phyloP scores from a whole-genome alignment of 1,284 basidiomycete species.

The Singerocomus rubriflavus region DNA sequence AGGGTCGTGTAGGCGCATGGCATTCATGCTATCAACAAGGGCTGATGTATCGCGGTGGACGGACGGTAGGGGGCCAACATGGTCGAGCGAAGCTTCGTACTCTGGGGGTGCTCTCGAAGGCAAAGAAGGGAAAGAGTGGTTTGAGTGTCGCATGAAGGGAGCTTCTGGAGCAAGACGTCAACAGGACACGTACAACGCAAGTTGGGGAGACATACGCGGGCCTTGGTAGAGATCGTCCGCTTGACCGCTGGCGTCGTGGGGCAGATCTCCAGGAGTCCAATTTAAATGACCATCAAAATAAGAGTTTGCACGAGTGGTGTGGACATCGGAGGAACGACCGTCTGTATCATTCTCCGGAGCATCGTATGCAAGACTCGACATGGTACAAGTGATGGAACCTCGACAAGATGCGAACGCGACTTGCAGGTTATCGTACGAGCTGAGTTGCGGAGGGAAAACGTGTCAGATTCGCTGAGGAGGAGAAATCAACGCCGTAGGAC shows the following conservation, averaged over 20 bases:
- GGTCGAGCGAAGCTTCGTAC: conserved; percentile 24
- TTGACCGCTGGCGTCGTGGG: conserved; percentile 6
- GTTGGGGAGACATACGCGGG: conserved; percentile 18
- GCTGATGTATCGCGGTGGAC: conserved; percentile 20
- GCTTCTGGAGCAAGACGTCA: conserved; percentile 18
- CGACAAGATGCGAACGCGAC: not conserved
- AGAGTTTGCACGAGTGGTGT: not conserved
- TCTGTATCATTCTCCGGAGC: conserved; percentile 16
- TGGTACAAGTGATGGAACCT: conserved; percentile 8
- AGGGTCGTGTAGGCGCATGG: conserved; percentile 28
- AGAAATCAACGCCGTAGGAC: too few relatives aligned
- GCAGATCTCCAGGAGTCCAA: conserved; percentile 1
- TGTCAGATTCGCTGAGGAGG: not conserved
- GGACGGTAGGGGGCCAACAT: conserved; percentile 14
- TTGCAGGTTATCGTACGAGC: conserved; percentile 3
- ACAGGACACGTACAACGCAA: conserved; percentile 1
- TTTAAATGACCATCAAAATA: conserved; percentile 7
- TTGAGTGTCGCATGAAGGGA: conserved; percentile 26
- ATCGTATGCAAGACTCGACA: conserved; percentile 35
- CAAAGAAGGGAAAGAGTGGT: conserved; percentile 28
- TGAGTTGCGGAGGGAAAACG: not conserved
- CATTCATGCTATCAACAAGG: conserved; percentile 28
- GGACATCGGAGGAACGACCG: conserved; percentile 7
- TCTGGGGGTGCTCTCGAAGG: conserved; percentile 22
- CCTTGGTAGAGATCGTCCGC: conserved; percentile 19